Conservation (phyloP, 176 grass and related monocot species). For the Carex kokanica region DNA sequence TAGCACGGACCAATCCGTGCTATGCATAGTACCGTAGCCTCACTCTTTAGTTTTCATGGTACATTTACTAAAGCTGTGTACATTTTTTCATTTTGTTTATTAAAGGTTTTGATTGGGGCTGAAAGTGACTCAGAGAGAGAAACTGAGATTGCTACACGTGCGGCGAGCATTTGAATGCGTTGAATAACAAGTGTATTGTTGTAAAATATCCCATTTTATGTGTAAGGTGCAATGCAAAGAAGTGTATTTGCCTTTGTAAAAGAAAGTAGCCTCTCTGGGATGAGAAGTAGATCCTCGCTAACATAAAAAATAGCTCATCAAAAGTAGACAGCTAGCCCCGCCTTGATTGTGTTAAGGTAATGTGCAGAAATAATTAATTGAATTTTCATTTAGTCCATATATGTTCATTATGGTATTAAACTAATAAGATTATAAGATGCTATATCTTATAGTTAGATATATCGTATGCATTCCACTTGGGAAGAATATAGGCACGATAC, state of each 20-base stretch:
- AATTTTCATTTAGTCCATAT: background rate
- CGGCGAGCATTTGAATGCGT: slow-evolving; percentile 64
- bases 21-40: too few relatives aligned
- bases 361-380: slow-evolving; percentile 18
- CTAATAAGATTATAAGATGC: background rate
- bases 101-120: slow-evolving; percentile 35
- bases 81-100: slow-evolving; percentile 9
- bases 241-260: slow-evolving; percentile 60
- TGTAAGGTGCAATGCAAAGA: slow-evolving; percentile 35
- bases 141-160: slow-evolving; percentile 59
- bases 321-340: background rate
- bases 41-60: background rate
- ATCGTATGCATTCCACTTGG: background rate
- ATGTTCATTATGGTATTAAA: background rate
- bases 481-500: background rate
- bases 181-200: slow-evolving; percentile 35
- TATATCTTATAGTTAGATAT: background rate
- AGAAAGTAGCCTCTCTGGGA: slow-evolving; percentile 28
- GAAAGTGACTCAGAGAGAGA: slow-evolving; percentile 74
- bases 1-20: too few relatives aligned
- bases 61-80: slow-evolving; percentile 17
- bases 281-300: slow-evolving; percentile 26
- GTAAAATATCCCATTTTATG: slow-evolving; percentile 57
- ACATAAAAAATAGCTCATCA: slow-evolving; percentile 17
- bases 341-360: background rate